These are phyloP conservation scores for Solanum peruvianum DNA, from an alignment of 257 asterid genomes.

Conservation along the genomic window DNA sequence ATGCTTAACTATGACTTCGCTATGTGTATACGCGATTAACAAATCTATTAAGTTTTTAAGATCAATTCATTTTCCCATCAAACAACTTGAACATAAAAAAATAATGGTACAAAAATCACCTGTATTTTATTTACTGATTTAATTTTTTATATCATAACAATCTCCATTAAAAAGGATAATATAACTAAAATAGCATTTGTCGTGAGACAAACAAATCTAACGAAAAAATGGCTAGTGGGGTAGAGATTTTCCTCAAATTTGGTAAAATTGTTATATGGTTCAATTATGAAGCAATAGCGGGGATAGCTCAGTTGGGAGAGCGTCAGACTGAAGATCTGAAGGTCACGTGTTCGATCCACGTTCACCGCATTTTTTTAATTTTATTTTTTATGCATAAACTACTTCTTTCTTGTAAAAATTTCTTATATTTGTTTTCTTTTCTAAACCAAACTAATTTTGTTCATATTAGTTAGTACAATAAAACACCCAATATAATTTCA, in stretches of 20 bases:
- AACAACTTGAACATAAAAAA: neutral
- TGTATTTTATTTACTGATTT: neutral
- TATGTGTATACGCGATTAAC: neutral
- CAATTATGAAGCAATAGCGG: conserved; percentile 5
- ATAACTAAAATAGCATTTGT: neutral
- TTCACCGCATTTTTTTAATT: conserved; percentile 41
- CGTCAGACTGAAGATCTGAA: conserved; percentile 90
- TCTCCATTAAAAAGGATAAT: neutral
- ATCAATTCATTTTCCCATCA: neutral
- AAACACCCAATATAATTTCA: too few relatives aligned
- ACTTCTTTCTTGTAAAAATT: neutral
- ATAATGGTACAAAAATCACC: neutral
- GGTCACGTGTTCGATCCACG: conserved; percentile 99
- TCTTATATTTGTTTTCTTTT: too few relatives aligned
- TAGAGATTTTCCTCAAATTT: too few relatives aligned
- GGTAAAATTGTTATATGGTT: rapidly evolving
- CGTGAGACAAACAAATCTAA: neutral
- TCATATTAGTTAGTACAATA: too few relatives aligned
- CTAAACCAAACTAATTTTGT: too few relatives aligned
- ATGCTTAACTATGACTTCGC: neutral
- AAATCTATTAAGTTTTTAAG: neutral
- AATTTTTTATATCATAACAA: too few relatives aligned
- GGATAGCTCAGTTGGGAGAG: conserved; percentile 98
- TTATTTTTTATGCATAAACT: neutral
- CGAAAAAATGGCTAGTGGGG: too few relatives aligned